Base-by-base conservation (phyloP, 1,284 basidiomycete species). In the Rhodotorula sp. region DNA sequence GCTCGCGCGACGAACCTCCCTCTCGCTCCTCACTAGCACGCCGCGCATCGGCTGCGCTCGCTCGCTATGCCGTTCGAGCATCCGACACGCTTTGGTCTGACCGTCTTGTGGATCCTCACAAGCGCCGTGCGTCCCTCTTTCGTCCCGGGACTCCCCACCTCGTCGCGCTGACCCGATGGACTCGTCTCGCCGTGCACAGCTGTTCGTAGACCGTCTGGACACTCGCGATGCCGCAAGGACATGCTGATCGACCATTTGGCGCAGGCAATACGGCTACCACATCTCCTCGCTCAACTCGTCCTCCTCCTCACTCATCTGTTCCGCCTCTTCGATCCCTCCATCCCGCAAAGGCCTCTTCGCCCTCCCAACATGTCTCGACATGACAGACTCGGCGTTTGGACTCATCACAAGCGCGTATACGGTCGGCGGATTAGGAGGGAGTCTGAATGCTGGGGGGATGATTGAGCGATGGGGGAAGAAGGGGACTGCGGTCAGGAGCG, bases 341-440 rank as follows among this genome's bases (percentile, higher is more conserved):
- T 9, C n/a, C 20, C 34, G 20, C 8, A 24, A 26, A 4, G 54
- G 48, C 26, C 26, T 55, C 5, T 13, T 65, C 30, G 54, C 46
- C 13, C 55, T 72, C 26, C 53, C 63, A 4, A 58, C 72, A 30
- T 76, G 75, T 56, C 61, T 76, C 44, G 34, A 53, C 1, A 66
- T 76, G 40, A 60, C 34, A 15, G 71, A 71, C 11, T 64, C 61
- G 15, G 65, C 64, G 28, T 79, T 78, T 58, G 79, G 79, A 15
- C 64, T 77, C 18, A 67, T 78, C 54, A 80, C 79, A 0, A 72
- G 79, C 26, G 76, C 78, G 22, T 82, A 81, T 67, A 81, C 81
- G 2, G 65, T 81, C 44, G 81, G 81, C 7, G 81, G 81, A 20
- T 73, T 81, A 4, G 55, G 77, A 2, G 76, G 77, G 26, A 77